These are phyloP conservation scores for Colletotrichum filicis DNA, from an alignment of 2,329 filamentous ascomycete species.

Conservation along the genomic window DNA sequence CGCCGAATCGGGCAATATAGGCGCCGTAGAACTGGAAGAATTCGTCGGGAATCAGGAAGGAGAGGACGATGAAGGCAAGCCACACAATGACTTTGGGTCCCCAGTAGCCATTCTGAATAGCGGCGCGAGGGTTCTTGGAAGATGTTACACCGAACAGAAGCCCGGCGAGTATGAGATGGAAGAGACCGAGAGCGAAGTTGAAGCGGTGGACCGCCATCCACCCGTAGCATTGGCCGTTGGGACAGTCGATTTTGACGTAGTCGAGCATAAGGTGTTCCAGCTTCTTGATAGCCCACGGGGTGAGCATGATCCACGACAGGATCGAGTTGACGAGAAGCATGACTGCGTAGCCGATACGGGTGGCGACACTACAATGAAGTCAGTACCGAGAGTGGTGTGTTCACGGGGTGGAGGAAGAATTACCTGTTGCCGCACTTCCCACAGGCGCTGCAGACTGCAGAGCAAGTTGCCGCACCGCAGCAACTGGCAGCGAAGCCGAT, in stretches of 20 bases:
- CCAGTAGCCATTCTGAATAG: slow-evolving; percentile 98
- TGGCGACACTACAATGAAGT: slow-evolving; percentile 77
- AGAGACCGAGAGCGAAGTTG: slow-evolving; percentile 95
- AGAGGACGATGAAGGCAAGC: slow-evolving; percentile 86
- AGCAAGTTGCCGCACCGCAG: slow-evolving; percentile 96
- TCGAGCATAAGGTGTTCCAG: slow-evolving; percentile 91
- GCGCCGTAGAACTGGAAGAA: slow-evolving; percentile 98
- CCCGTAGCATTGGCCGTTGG: slow-evolving; percentile 90
- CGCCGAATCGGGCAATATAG: slow-evolving; percentile 88
- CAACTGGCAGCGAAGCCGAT: slow-evolving; percentile 87
- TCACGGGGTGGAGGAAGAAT: slow-evolving; percentile 12
- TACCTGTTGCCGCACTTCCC: slow-evolving; percentile 97
- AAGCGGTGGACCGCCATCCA: slow-evolving; percentile 97
- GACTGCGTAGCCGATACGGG: slow-evolving; percentile 94
- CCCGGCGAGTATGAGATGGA: slow-evolving; percentile 88
- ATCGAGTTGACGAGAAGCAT: slow-evolving; percentile 97
- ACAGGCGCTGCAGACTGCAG: slow-evolving; percentile 93
- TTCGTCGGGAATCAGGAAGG: slow-evolving; percentile 93
- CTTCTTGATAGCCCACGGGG: slow-evolving; percentile 97
- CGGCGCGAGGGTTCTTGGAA: slow-evolving; percentile 87
- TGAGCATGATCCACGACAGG: slow-evolving; percentile 98
- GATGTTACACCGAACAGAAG: slow-evolving; percentile 88
- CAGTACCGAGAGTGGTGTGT: slow-evolving; percentile 2
- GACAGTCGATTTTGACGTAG: slow-evolving; percentile 95
- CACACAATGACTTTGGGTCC: slow-evolving; percentile 94